Percentiles rank a stretch among this genome's conserved stretches.
Conservation (phyloP, 2,329 filamentous ascomycete species). For the Botrytis elliptica region DNA sequence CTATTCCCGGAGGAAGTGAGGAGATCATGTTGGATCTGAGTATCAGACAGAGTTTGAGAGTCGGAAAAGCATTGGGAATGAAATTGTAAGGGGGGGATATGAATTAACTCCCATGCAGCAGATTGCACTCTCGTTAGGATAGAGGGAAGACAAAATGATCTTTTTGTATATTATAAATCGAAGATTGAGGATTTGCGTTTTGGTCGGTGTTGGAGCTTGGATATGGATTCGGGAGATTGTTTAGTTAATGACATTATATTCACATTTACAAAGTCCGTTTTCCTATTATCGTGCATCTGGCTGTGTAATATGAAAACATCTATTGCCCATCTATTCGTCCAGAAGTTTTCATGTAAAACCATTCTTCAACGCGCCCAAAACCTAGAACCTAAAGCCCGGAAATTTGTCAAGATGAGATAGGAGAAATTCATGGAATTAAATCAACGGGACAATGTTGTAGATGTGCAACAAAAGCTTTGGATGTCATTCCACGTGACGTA, state of each 20-base stretch:
- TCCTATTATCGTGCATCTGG: not conserved
- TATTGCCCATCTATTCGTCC: too few species aligned
- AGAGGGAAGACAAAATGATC: not conserved
- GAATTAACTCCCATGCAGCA: not conserved
- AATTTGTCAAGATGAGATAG: not conserved
- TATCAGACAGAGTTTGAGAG: constrained; percentile 84
- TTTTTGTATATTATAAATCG: constrained; percentile 4
- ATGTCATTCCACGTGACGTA: not conserved
- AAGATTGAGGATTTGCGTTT: not conserved
- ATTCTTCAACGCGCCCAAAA: not conserved
- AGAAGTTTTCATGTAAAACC: too few species aligned
- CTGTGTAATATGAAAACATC: too few species aligned
- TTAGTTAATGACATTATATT: not conserved
- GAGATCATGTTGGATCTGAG: constrained; percentile 99
- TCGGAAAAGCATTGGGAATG: constrained; percentile 91
- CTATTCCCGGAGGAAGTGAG: constrained; percentile 91
- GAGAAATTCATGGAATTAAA: not conserved
- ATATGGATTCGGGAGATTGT: not conserved
- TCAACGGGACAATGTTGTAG: not conserved
- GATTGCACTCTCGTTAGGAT: not conserved
- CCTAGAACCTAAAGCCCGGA: too few species aligned
- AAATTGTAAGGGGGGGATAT: constrained; percentile 63
- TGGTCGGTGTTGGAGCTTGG: not conserved
- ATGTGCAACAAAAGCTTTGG: not conserved
- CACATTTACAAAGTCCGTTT: not conserved